phyloP scores from a whole-genome alignment of 108 stramenopile species.

The Pinguiococcus pyrenoidosus region DNA sequence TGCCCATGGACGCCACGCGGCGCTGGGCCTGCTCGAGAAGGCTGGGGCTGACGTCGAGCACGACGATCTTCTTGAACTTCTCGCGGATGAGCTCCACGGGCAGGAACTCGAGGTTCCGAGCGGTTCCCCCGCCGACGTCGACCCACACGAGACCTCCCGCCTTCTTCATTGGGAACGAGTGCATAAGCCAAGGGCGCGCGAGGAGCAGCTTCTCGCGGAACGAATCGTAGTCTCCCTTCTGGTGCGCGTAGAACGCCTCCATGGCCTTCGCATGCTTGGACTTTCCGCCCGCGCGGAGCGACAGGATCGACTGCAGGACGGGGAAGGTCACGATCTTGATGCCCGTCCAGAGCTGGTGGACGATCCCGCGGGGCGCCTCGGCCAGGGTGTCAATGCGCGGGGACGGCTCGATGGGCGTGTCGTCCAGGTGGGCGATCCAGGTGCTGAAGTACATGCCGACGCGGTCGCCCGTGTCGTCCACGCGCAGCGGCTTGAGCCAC shows the following conservation, averaged over 20 bases:
- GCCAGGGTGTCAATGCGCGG: neutral
- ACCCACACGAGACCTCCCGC: constrained; percentile 16
- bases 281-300: too few relatives aligned
- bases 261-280: constrained; percentile 23
- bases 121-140: constrained; percentile 32
- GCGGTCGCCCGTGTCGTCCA: constrained; percentile 18
- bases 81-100: constrained; percentile 6
- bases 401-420: constrained; percentile 5
- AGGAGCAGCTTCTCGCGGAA: constrained; percentile 32
- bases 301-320: constrained; percentile 8
- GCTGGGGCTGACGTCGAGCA: constrained; percentile 24
- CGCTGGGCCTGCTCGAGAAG: constrained; percentile 19
- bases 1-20: constrained; percentile 16
- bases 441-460: constrained; percentile 32
- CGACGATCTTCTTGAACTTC: constrained; percentile 20
- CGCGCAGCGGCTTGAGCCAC: constrained; percentile 9
- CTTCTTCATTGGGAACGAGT: constrained; percentile 8
- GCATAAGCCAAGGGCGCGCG: constrained; percentile 11
- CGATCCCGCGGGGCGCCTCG: neutral
- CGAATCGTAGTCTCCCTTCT: constrained; percentile 32
- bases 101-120: constrained; percentile 35
- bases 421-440: constrained; percentile 19
- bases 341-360: constrained; percentile 6
- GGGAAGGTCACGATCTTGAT: constrained; percentile 19
- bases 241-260: constrained; percentile 20